These are phyloP conservation scores for Ustilago curta DNA, from an alignment of 1,284 basidiomycete genomes.

Conservation along the genomic window DNA sequence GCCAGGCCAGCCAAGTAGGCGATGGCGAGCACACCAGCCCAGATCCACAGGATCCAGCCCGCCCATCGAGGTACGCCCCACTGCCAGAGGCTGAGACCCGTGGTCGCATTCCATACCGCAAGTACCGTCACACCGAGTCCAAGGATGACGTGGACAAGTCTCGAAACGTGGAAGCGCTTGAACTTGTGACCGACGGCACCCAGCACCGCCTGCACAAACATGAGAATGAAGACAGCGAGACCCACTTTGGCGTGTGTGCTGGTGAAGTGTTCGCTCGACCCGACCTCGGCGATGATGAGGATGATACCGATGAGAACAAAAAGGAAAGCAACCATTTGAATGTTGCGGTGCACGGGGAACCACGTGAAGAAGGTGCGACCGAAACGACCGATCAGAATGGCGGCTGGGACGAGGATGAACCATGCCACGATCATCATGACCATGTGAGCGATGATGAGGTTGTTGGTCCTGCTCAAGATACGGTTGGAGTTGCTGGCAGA, in stretches of 20 bases:
- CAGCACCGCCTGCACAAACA: constrained; percentile 74
- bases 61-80: constrained; percentile 41
- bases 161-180: constrained; percentile 43
- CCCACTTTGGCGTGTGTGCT: constrained; percentile 73
- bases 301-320: constrained; percentile 73
- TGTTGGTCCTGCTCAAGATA: constrained; percentile 37
- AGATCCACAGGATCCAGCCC: constrained; percentile 48
- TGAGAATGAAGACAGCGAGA: constrained; percentile 75
- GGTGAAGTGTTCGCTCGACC: constrained; percentile 29
- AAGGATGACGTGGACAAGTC: constrained; percentile 49
- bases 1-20: constrained; percentile 49
- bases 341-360: constrained; percentile 74
- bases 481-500: constrained; percentile 8
- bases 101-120: constrained; percentile 48
- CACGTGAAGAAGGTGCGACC: constrained; percentile 75
- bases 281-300: constrained; percentile 73
- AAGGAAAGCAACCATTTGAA: constrained; percentile 73
- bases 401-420: constrained; percentile 75
- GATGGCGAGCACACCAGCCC: constrained; percentile 40
- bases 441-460: constrained; percentile 55
- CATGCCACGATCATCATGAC: constrained; percentile 72
- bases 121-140: constrained; percentile 40
- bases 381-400: constrained; percentile 75
- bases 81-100: constrained; percentile 51
- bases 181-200: constrained; percentile 75